These are phyloP conservation scores for Emergomyces pasteurianus DNA, from an alignment of 2,329 filamentous ascomycete genomes.

Conservation along the genomic window DNA sequence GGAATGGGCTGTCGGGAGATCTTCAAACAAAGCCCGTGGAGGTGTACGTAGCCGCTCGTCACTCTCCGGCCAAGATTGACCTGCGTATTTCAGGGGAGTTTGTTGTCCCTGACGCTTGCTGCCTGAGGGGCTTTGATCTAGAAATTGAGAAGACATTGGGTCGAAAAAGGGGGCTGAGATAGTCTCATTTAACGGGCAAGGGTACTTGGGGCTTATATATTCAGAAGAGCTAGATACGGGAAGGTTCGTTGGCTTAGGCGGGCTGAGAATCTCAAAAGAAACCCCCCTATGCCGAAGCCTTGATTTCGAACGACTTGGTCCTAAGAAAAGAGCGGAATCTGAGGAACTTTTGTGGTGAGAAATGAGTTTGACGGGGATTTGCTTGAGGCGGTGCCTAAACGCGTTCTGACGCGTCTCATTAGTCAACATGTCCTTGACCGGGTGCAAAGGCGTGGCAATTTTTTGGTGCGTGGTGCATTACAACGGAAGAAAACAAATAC, in stretches of 20 bases:
- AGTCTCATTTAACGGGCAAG: not conserved
- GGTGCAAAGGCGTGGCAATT: not conserved
- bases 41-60: constrained; percentile 7
- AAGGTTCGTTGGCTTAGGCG: constrained; percentile 2
- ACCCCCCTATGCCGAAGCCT: constrained; percentile 10
- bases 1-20: constrained; percentile 12
- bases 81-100: not conserved
- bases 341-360: constrained; percentile 7
- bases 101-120: not conserved
- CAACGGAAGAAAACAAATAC: not conserved
- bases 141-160: not conserved
- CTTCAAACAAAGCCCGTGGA: constrained; percentile 11
- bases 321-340: constrained; percentile 3
- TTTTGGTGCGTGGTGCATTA: not conserved
- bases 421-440: not conserved
- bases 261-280: constrained; percentile 12
- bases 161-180: not conserved
- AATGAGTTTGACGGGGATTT: constrained; percentile 8
- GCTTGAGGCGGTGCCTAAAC: constrained; percentile 8
- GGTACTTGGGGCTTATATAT: not conserved
- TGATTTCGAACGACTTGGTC: not conserved
- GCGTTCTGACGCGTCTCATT: constrained; percentile 10
- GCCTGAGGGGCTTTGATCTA: not conserved
- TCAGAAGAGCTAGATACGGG: not conserved
- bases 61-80: not conserved